These are phyloP conservation scores for Barbarea vulgaris DNA, from an alignment of 345 rosid species.

Conservation along the genomic window DNA sequence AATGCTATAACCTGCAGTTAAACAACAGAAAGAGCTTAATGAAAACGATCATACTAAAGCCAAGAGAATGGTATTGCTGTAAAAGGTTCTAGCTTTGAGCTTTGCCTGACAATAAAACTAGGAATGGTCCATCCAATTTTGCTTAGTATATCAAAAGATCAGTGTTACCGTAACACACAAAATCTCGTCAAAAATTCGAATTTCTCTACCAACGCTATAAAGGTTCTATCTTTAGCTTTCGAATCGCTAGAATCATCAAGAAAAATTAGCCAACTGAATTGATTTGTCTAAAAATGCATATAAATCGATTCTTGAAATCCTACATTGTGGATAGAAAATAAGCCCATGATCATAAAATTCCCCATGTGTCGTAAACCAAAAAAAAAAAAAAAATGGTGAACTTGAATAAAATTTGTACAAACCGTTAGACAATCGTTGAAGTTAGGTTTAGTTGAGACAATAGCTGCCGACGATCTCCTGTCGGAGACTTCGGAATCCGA, in stretches of 20 bases:
- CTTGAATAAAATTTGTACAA: conserved; percentile 6
- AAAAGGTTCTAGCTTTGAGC: conserved; percentile 15
- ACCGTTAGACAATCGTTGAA: conserved; percentile 81
- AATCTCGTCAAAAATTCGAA: not conserved
- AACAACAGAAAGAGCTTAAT: conserved; percentile 1
- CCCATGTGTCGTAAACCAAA: not conserved
- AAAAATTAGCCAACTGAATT: not conserved
- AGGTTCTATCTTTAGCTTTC: not conserved
- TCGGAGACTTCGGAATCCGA: conserved; percentile 46
- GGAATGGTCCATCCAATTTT: not conserved
- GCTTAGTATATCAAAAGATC: not conserved
- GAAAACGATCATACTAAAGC: not conserved
- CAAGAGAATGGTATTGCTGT: not conserved
- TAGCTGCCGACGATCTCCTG: conserved; percentile 57
- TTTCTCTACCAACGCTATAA: not conserved
- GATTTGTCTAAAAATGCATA: not conserved
- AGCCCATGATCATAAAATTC: not conserved
- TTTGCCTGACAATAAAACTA: conserved; percentile 4
- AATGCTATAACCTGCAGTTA: conserved; percentile 77
- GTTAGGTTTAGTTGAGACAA: conserved; percentile 59
- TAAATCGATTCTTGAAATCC: not conserved
- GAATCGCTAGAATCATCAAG: not conserved
- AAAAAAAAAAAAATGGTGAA: no score
- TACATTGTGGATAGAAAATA: not conserved
- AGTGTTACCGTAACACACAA: not conserved